These are phyloP conservation scores for Malassezia nana DNA, from an alignment of 1,284 basidiomycete species.

Conservation along the genomic window DNA sequence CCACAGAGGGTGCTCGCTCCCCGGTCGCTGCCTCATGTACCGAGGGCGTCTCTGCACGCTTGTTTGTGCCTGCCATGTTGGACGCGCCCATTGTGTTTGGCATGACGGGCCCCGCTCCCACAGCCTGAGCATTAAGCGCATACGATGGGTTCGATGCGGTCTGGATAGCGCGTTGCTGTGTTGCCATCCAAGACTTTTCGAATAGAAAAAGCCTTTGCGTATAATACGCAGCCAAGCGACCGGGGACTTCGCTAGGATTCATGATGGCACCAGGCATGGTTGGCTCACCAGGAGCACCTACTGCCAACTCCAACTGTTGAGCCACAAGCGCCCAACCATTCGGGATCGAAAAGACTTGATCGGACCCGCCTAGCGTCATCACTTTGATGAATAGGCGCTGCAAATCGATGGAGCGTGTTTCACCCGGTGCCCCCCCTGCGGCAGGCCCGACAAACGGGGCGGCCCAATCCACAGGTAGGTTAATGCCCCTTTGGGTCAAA, in stretches of 20 bases:
- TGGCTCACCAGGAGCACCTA: conserved; percentile 23
- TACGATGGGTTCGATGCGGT: background rate
- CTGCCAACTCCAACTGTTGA: conserved; percentile 32
- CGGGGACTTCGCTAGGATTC: conserved; percentile 29
- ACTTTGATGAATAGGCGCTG: conserved; percentile 35
- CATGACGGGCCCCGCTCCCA: background rate
- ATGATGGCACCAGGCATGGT: conserved; percentile 24
- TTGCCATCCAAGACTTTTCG: conserved; percentile 38
- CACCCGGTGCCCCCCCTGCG: conserved; percentile 22
- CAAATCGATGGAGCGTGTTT: conserved; percentile 33
- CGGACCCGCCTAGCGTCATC: conserved; percentile 31
- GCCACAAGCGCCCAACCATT: conserved; percentile 40
- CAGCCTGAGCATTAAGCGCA: background rate
- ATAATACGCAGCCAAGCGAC: conserved; percentile 35
- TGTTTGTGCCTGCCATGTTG: conserved; percentile 6
- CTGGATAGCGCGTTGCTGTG: conserved; percentile 6
- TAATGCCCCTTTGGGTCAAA: conserved; percentile 32
- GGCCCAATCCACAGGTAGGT: conserved; percentile 24
- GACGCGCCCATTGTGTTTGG: conserved; percentile 1
- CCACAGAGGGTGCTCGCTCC: background rate
- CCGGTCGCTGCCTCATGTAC: background rate
- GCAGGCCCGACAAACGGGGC: conserved; percentile 35
- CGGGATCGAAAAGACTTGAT: conserved; percentile 23
- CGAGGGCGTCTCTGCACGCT: background rate
- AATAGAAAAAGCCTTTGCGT: conserved; percentile 31